Evolutionary conservation across 2,329 filamentous ascomycete species (phyloP).

Genomic region (Calonectria pauciramosa): DNA sequence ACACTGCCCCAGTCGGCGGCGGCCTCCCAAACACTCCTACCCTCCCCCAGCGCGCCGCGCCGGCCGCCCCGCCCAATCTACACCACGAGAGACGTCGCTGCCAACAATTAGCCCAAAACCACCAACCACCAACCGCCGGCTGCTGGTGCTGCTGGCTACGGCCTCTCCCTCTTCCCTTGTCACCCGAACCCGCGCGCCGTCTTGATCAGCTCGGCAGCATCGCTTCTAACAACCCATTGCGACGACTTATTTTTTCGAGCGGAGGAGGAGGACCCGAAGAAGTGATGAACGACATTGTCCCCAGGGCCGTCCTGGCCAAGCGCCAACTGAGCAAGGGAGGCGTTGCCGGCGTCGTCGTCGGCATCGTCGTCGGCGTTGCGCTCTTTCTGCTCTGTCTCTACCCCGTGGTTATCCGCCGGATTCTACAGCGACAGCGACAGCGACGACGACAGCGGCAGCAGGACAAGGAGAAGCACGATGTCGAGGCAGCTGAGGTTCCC

Average conservation of each 20-base stretch:
- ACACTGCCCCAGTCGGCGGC: constrained; percentile 34
- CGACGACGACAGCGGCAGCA: constrained; percentile 42
- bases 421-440: constrained; percentile 44
- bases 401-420: constrained; percentile 53
- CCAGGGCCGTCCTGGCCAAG: constrained; percentile 39
- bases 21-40: constrained; percentile 41
- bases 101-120: constrained; percentile 30
- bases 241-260: constrained; percentile 25
- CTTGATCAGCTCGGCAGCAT: constrained; percentile 22
- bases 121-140: constrained; percentile 33
- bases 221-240: constrained; percentile 40
- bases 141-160: constrained; percentile 39
- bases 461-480: constrained; percentile 30
- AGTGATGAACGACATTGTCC: constrained; percentile 38
- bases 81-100: constrained; percentile 30
- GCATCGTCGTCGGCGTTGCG: constrained; percentile 49
- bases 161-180: constrained; percentile 11
- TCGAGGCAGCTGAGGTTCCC: constrained; percentile 47
- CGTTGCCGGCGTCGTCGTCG: constrained; percentile 55
- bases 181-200: constrained; percentile 15
- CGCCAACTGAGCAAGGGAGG: constrained; percentile 51
- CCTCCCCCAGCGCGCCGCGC: constrained; percentile 27
- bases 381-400: constrained; percentile 56
- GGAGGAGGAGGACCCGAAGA: constrained; percentile 41
- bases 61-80: constrained; percentile 37